Evolutionary conservation across 2,329 filamentous ascomycete species (phyloP), one percentile per base, ranked within the genome.

Genomic region (Penicillium sp.): DNA sequence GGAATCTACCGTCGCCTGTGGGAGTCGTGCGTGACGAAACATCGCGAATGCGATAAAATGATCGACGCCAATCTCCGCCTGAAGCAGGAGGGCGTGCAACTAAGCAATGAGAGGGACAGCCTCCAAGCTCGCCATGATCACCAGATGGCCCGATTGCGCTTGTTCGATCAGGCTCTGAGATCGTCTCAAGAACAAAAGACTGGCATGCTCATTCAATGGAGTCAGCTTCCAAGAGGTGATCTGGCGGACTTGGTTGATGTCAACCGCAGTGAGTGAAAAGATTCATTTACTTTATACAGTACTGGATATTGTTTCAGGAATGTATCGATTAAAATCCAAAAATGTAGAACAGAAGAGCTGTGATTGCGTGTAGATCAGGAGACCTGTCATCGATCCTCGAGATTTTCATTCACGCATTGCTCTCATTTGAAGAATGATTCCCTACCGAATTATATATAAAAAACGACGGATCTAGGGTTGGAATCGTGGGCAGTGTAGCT

Each of bases 131-230:
- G 46, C 35, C 26, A 44, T 21, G 52, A 55, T 33, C 21, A 55
- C 37, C 52, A 55, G 26, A n/a, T 43, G 16, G 26, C 35, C 37
- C 45, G 46, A 22, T 37, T 54, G 45, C 52, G 45, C 37, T 49
- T 54, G 10, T 49, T 49, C 2, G 52, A 54, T 7, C 33, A 44
- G 37, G 45, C 45, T 41, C 22, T 54, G 46, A 37, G 35, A 39
- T 51, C 11, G 14, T 55, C 48, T 37, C 41, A 31, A 4, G 29
- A 39, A n/a, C 19, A 43, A 21, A 33, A 52, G 53, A 39, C 21
- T 47, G 39, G 48, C 46, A 31, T 55, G 31, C 53, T 55, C 24
- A 33, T 50, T 51, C 37, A 51, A 29, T 55, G 29, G 53, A 47
- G 45, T 19, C 41, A 54, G 24, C 2, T 27, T 13, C 29, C 44